A percentile compares a stretch with the other conserved stretches of the same genome.
Evolutionary conservation across 352 stramenopile genomes (phyloP).

Genomic region (Phytophthora podocarpi): DNA sequence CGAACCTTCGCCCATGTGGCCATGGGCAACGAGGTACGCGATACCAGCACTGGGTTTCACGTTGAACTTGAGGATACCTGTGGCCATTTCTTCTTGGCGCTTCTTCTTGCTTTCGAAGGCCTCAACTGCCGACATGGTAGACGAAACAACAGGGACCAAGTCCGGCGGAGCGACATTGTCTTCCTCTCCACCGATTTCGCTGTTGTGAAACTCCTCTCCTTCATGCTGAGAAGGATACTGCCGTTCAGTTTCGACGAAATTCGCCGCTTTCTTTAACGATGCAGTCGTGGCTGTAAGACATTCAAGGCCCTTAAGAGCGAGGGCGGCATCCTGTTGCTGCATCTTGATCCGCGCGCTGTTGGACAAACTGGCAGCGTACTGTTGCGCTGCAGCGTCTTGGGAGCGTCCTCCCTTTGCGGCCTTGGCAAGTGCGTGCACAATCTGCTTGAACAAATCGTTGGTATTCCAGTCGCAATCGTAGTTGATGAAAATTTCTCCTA

Average conservation of each 20-base stretch:
- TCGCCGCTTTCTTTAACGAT: slow-evolving; percentile 91
- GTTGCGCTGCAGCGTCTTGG: slow-evolving; percentile 50
- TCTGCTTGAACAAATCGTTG: slow-evolving; percentile 98
- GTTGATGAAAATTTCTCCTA: slow-evolving; percentile 99
- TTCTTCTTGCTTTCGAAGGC: slow-evolving; percentile 98
- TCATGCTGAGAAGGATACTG: slow-evolving; percentile 37
- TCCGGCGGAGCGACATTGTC: slow-evolving; percentile 37
- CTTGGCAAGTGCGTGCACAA: slow-evolving; percentile 96
- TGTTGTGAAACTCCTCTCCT: slow-evolving; percentile 36
- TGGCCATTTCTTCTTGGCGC: slow-evolving; percentile 96
- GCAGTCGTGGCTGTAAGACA: slow-evolving; percentile 93
- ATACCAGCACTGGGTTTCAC: slow-evolving; percentile 93
- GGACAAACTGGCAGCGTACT: slow-evolving; percentile 60
- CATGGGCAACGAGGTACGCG: slow-evolving; percentile 91
- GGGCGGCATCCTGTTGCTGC: slow-evolving; percentile 72
- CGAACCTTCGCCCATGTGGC: slow-evolving; percentile 92
- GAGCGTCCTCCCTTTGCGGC: slow-evolving; percentile 91
- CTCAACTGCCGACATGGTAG: slow-evolving; percentile 88
- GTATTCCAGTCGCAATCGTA: slow-evolving; percentile 99
- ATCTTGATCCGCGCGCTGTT: slow-evolving; percentile 65
- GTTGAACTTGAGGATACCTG: slow-evolving; percentile 98
- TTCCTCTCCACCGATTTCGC: slow-evolving; percentile 53
- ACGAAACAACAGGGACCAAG: slow-evolving; percentile 33
- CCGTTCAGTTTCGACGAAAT: slow-evolving; percentile 72
- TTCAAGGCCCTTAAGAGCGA: slow-evolving; percentile 90